Evolutionary conservation across 805 yeast genomes (phyloP).

Genomic region (Saccharomyces jurei): DNA sequence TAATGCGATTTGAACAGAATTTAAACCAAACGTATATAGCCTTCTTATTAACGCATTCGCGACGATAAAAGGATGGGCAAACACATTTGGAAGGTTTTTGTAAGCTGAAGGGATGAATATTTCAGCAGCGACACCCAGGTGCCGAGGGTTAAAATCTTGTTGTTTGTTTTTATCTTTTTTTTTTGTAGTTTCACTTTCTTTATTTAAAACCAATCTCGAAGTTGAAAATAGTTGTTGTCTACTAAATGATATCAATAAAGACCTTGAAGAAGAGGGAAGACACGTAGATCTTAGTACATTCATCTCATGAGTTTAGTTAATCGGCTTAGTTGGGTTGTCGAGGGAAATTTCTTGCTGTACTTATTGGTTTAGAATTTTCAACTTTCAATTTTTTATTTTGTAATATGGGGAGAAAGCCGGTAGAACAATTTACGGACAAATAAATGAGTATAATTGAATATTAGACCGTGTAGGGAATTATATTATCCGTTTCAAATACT

Average conservation of each 20-base stretch:
- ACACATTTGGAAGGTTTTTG: conserved; percentile 37
- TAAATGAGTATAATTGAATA: neutral
- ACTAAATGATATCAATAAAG: neutral
- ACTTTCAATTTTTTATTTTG: neutral
- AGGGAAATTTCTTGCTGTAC: neutral
- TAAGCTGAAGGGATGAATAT: conserved; percentile 46
- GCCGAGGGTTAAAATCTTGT: conserved; percentile 32
- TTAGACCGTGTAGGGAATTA: neutral
- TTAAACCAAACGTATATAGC: conserved; percentile 54
- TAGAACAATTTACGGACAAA: neutral
- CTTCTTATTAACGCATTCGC: conserved; percentile 48
- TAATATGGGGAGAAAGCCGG: neutral
- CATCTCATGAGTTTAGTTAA: neutral
- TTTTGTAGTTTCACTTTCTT: conserved; percentile 1
- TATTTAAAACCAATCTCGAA: conserved; percentile 4
- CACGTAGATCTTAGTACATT: neutral
- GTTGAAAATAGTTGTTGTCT: neutral
- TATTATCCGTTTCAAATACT: neutral
- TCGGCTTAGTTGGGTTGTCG: neutral
- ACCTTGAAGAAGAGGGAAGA: neutral
- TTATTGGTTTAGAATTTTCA: neutral
- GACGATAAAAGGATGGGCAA: conserved; percentile 36
- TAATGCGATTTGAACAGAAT: conserved; percentile 58
- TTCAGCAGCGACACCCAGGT: conserved; percentile 36
- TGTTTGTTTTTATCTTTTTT: conserved; percentile 5